These are phyloP conservation scores for Glarea lozoyensis DNA, from an alignment of 495 filamentous ascomycete genomes.

Conservation along the genomic window DNA sequence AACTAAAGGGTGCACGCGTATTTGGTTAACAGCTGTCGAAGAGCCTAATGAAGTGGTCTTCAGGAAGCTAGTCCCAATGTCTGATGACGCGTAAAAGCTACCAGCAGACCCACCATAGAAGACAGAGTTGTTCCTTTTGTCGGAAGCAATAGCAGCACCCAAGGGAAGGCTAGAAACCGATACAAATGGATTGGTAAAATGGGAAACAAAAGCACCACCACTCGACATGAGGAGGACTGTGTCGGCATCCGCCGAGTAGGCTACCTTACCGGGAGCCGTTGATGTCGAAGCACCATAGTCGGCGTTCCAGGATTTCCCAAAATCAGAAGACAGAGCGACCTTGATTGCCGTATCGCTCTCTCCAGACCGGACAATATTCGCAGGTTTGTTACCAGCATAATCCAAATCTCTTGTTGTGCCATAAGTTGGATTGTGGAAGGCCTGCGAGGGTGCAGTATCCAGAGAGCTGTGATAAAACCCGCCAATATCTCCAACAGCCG, in stretches of 20 bases:
- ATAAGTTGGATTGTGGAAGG: slow-evolving; percentile 42
- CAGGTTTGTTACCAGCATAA: slow-evolving; percentile 45
- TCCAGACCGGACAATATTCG: slow-evolving; percentile 42
- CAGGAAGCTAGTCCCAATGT: slow-evolving; percentile 36
- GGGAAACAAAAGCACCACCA: slow-evolving; percentile 8
- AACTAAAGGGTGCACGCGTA: slow-evolving; percentile 37
- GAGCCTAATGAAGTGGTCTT: slow-evolving; percentile 25
- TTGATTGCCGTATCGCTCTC: slow-evolving; percentile 21
- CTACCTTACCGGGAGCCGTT: slow-evolving; percentile 36
- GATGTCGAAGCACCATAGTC: slow-evolving; percentile 34
- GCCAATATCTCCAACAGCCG: slow-evolving; percentile 48
- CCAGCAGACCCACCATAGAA: slow-evolving; percentile 44
- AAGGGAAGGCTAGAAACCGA: slow-evolving; percentile 26
- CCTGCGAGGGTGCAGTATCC: slow-evolving; percentile 34
- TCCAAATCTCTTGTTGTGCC: slow-evolving; percentile 42
- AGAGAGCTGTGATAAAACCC: slow-evolving; percentile 43
- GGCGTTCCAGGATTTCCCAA: slow-evolving; percentile 32
- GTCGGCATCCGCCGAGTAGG: slow-evolving; percentile 42
- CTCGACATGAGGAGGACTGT: slow-evolving; percentile 39
- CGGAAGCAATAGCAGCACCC: slow-evolving; percentile 37
- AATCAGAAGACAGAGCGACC: background rate
- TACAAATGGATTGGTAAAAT: background rate
- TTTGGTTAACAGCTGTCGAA: slow-evolving; percentile 32
- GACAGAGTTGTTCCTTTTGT: slow-evolving; percentile 40
- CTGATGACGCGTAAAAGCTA: slow-evolving; percentile 12